Conservation (phyloP, 2,329 filamentous ascomycete genomes). For the Fusarium sp. region DNA sequence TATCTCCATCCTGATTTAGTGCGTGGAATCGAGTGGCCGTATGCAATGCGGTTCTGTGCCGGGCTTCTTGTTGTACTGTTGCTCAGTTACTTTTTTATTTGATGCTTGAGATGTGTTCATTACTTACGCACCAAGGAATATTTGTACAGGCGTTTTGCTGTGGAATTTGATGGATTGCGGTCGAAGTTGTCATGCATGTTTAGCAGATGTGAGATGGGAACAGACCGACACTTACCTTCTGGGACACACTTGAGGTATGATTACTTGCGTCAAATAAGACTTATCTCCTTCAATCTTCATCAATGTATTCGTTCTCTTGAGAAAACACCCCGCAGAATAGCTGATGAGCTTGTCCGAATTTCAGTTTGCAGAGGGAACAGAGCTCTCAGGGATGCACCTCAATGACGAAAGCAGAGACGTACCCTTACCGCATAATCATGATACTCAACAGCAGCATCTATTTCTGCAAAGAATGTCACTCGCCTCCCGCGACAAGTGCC, state of each 20-base stretch:
- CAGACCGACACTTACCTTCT: too few species aligned
- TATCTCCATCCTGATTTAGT: background rate
- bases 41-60: background rate
- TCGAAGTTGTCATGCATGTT: too few species aligned
- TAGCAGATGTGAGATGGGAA: too few species aligned
- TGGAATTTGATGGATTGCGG: background rate
- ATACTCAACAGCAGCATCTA: rapidly evolving
- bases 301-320: background rate
- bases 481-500: background rate
- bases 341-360: background rate
- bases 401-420: background rate
- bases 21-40: background rate
- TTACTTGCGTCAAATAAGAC: too few species aligned
- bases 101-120: too few species aligned
- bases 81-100: background rate
- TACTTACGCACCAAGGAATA: rapidly evolving
- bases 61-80: background rate
- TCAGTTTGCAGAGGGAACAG: background rate
- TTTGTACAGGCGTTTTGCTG: background rate
- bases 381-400: background rate
- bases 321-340: background rate
- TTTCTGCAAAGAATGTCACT: rapidly evolving
- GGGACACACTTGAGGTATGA: too few species aligned
- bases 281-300: rapidly evolving
- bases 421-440: background rate